phyloP scores from a whole-genome alignment of 108 stramenopile genomes.

The Skeletonema menzelii region DNA sequence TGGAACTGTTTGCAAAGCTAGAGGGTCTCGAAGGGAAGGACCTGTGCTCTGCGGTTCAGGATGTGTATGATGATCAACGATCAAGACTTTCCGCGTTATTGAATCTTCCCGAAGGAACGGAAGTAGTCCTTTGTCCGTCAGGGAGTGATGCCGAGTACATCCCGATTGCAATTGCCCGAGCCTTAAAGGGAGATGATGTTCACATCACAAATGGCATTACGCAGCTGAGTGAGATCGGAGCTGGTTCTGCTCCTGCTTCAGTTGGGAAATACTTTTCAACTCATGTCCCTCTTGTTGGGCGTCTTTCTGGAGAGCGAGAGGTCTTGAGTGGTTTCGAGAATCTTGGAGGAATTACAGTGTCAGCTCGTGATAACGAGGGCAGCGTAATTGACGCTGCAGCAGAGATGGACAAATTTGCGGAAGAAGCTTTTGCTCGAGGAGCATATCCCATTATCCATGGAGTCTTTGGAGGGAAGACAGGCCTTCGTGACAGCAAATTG shows the following conservation, averaged over 20 bases:
- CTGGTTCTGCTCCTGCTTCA: constrained; percentile 60
- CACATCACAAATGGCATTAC: constrained; percentile 55
- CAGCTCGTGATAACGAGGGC: constrained; percentile 54
- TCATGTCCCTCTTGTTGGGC: constrained; percentile 60
- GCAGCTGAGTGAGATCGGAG: constrained; percentile 66
- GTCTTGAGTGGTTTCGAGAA: constrained; percentile 54
- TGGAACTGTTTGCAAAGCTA: constrained; percentile 47
- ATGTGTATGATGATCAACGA: constrained; percentile 57
- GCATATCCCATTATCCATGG: constrained; percentile 65
- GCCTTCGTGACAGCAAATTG: constrained; percentile 59
- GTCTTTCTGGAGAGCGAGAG: constrained; percentile 44
- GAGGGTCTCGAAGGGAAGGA: constrained; percentile 14
- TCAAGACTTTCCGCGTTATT: constrained; percentile 41
- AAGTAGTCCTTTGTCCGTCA: constrained; percentile 61
- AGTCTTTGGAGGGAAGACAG: constrained; percentile 81
- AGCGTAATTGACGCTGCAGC: constrained; percentile 52
- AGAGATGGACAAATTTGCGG: constrained; percentile 44
- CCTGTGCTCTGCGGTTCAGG: constrained; percentile 27
- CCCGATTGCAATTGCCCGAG: constrained; percentile 64
- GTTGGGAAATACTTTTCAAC: constrained; percentile 66
- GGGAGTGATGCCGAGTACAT: constrained; percentile 78
- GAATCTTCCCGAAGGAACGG: constrained; percentile 55
- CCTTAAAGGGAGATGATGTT: constrained; percentile 43
- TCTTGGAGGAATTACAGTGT: constrained; percentile 44
- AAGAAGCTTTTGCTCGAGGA: constrained; percentile 21